Evolutionary conservation across 176 grass and related monocot species (phyloP), one percentile per base, ranked within the genome.

Genomic region (Rhynchospora breviuscula): DNA sequence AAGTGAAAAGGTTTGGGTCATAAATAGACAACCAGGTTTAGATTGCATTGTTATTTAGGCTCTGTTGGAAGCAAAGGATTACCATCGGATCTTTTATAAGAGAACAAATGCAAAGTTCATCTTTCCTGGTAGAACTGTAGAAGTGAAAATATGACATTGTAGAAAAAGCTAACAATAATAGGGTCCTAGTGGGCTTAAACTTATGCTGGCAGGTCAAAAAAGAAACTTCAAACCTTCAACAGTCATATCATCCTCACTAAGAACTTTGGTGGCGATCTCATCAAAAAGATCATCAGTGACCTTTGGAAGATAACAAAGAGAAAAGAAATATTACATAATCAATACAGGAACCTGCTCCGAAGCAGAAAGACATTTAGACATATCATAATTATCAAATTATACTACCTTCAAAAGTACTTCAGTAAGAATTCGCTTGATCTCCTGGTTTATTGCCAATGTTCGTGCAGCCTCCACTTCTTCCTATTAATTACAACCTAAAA

Each of bases 231-330:
- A 71, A 95, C 93, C 62, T 91, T 95, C 91, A 85, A 29, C 76
- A 77, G 78, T 79, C 53, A 60, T 87, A 76, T 98, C 89, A 85
- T 93, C 91, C 87, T 95, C 96, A 59, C 87, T 89, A 65, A 98
- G 70, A 86, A 98, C 93, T 90, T 98, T 95, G 59, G 86, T 90
- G 1, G 93, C 93, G 1, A 98, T 95, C 84, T 98, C 93, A 83
- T 98, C 70, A 83, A 98, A 98, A 89, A 98, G 91, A 87, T 98
- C 91, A 86, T 98, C 90, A 78, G 96, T 98, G 88, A 98, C 96
- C 96, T 98, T 52, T 73, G 63, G 57, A 63, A 78, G 3, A 77
- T 23, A 90, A 70, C 59, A 49, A 66, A 82, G 21, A 33, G 10
- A 35, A 26, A 88, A 49, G 2, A n/a, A 59, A 51, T 65, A 83